Base-by-base conservation (phyloP, 108 stramenopile genomes). In the Epithemia pelagica region DNA sequence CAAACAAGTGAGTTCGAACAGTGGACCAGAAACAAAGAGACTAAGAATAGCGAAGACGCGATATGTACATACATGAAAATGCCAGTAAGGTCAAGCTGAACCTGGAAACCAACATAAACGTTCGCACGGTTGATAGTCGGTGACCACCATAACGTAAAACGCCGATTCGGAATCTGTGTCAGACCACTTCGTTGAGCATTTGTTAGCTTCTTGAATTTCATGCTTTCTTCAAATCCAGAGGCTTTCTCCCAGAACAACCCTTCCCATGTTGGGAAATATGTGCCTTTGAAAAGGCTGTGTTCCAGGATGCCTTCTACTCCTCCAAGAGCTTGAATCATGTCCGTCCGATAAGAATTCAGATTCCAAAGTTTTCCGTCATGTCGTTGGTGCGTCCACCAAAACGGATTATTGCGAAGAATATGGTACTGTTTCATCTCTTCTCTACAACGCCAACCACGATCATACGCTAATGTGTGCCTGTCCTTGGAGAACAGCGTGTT, bases 361-460 rank as follows among this genome's bases (percentile, higher is more conserved):
- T 99, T 99, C 99, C 99, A 99, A 2, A 99, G 92, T 78, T 99
- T 99, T 66, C 99, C 99, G 82, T 99, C 99, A 72, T 99, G 99
- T 5, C 96, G 87, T 74, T 93, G 92, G 71, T 98, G 95, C 28
- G 99, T 99, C 99, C 99, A 99, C 95, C 95, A 97, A 75, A 99
- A 99, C 19, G 96, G 96, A 71, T 98, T 95, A 52, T 92, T 86
- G 56, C 97, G 79, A 21, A 95, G 82, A 52, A 98, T 84, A 72
- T 98, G 97, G 81, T 96, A 99, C 78, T 96, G 90, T 76, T 97
- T 96, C 78, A 99, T 97, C 70, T 96, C 93, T 30, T 96, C 97
- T 54, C 99, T 76, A 25, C 96, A 82, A 67, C 99, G 89, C 99
- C 99, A 99, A n/a, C 99, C 99, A 65, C 95, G 87, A 78, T 97